phyloP scores from a whole-genome alignment of 352 stramenopile species.

The Globisporangium nodosum region DNA sequence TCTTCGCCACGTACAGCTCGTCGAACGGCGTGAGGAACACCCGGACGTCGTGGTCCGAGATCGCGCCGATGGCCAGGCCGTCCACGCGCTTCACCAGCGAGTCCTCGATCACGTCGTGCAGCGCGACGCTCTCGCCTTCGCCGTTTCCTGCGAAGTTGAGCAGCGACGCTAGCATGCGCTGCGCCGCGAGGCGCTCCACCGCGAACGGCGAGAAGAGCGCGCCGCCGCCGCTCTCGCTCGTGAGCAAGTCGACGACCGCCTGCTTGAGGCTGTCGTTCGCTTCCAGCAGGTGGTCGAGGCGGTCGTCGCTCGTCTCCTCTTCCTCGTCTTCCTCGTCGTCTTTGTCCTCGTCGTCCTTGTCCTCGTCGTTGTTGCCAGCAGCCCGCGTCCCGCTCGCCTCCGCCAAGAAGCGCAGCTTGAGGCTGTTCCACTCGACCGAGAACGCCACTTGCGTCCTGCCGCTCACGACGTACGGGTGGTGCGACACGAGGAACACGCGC shows the following conservation, averaged over 20 bases:
- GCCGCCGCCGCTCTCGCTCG: slow-evolving; percentile 26
- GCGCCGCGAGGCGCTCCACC: slow-evolving; percentile 51
- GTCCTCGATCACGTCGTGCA: slow-evolving; percentile 67
- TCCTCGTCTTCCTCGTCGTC: slow-evolving; percentile 41
- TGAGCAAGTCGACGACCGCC: slow-evolving; percentile 39
- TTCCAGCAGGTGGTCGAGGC: slow-evolving; percentile 79
- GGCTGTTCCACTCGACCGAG: slow-evolving; percentile 52
- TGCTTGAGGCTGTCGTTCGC: slow-evolving; percentile 56
- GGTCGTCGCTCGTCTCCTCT: slow-evolving; percentile 49
- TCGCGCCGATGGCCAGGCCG: slow-evolving; percentile 34
- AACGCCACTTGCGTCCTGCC: slow-evolving; percentile 47
- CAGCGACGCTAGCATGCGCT: slow-evolving; percentile 64
- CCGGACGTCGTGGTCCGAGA: slow-evolving; percentile 52
- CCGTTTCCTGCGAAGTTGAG: slow-evolving; percentile 80
- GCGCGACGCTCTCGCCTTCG: slow-evolving; percentile 62
- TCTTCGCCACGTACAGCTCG: slow-evolving; percentile 70
- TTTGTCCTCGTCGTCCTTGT: slow-evolving; percentile 15
- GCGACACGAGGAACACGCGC: slow-evolving; percentile 42
- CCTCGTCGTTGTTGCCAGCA: not conserved
- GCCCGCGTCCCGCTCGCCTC: slow-evolving; percentile 7
- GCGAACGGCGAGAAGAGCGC: slow-evolving; percentile 46
- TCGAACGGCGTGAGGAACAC: slow-evolving; percentile 64
- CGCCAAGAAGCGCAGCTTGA: slow-evolving; percentile 59
- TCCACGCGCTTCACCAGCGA: slow-evolving; percentile 50
- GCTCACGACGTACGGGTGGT: slow-evolving; percentile 73